These are phyloP conservation scores for Heterobasidion occidentale DNA, from an alignment of 1,284 basidiomycete species.

Conservation along the genomic window DNA sequence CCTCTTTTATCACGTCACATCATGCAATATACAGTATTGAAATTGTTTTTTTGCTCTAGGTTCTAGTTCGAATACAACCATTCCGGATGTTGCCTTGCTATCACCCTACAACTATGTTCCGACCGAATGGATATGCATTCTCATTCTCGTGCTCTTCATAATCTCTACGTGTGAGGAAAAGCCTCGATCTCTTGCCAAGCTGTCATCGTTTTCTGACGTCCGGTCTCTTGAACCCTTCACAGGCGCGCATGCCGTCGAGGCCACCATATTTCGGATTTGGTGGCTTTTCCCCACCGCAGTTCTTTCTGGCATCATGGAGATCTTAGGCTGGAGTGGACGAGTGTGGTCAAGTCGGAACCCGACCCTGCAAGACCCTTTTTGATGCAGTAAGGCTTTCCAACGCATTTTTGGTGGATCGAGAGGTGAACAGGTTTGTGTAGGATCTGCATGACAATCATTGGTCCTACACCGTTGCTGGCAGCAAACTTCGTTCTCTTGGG, in stretches of 20 bases:
- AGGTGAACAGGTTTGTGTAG: conserved; percentile 14
- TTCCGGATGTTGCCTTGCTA: too few species aligned
- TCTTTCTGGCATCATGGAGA: conserved; percentile 41
- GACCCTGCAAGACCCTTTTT: conserved; percentile 14
- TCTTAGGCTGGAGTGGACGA: conserved; percentile 38
- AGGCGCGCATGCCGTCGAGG: conserved; percentile 38
- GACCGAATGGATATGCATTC: conserved; percentile 24
- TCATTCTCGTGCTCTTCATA: conserved; percentile 32
- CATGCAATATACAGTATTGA: too few species aligned
- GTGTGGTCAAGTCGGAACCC: conserved; percentile 22
- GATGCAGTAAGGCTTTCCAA: conserved; percentile 25
- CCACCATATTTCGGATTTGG: conserved; percentile 35
- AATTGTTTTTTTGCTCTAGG: too few species aligned
- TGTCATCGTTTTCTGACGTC: not conserved
- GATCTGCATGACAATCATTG: conserved; percentile 32
- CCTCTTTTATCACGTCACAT: too few species aligned
- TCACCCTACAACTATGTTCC: conserved; percentile 33
- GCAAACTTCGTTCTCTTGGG: conserved; percentile 42
- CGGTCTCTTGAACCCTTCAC: not conserved
- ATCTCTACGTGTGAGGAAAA: conserved; percentile 27
- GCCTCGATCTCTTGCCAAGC: not conserved
- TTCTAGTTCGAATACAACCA: too few species aligned
- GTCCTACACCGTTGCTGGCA: conserved; percentile 40
- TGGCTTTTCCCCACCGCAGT: conserved; percentile 45
- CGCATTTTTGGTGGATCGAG: not conserved